A percentile compares a stretch with the other conserved stretches of the same genome.
Conservation (phyloP, 805 yeast species). For the Zygoascus flipseniorum region DNA sequence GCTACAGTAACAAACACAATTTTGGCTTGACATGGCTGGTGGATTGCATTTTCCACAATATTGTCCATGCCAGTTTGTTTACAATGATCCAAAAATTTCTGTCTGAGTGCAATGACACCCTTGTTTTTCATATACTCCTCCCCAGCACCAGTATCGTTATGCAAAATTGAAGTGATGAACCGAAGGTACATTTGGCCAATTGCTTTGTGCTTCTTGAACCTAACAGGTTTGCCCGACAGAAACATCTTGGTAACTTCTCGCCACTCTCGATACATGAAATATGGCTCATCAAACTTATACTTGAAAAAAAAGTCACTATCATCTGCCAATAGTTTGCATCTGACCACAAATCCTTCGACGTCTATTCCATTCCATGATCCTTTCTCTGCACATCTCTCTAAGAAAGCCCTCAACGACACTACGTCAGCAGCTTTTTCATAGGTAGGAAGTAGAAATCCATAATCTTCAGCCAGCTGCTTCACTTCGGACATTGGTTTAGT, state of each 20-base stretch:
- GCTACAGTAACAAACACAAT: constrained; percentile 75
- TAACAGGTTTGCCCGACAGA: constrained; percentile 27
- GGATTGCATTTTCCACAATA: constrained; percentile 23
- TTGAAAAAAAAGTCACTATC: constrained; percentile 67
- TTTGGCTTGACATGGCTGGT: constrained; percentile 1
- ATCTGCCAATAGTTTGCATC: constrained; percentile 39
- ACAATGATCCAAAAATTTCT: constrained; percentile 46
- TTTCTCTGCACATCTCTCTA: constrained; percentile 48
- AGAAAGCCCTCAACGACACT: constrained; percentile 38
- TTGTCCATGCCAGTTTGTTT: constrained; percentile 46
- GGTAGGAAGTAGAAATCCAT: constrained; percentile 56
- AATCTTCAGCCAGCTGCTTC: constrained; percentile 46
- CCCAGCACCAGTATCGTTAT: constrained; percentile 37
- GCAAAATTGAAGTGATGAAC: constrained; percentile 53
- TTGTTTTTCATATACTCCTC: constrained; percentile 44
- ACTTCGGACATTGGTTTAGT: constrained; percentile 62
- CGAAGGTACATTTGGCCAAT: constrained; percentile 49
- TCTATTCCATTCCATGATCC: constrained; percentile 69
- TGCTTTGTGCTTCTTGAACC: not conserved
- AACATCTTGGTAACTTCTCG: constrained; percentile 73
- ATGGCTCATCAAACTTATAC: constrained; percentile 92
- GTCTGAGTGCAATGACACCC: constrained; percentile 69
- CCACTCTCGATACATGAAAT: constrained; percentile 80
- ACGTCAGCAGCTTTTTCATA: constrained; percentile 30
- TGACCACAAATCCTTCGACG: constrained; percentile 87